Evolutionary conservation across 2,329 filamentous ascomycete genomes (phyloP), one percentile per base, ranked within the genome.

Genomic region (Epichloe scottii): DNA sequence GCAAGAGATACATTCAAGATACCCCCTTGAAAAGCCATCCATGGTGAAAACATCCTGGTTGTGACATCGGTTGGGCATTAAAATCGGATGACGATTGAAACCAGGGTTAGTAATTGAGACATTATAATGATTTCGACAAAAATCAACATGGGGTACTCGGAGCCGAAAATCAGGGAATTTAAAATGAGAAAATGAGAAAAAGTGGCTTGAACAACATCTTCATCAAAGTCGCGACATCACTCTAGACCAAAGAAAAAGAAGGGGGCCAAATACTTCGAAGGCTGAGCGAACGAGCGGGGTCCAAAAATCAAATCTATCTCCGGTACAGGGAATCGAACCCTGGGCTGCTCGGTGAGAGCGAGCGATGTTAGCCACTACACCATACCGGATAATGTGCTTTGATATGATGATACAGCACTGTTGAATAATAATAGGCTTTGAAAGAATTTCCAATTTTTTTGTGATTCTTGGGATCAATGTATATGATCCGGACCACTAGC

Each of bases 341-440:
- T 53, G 58, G 57, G 58, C 58, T 60, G 58, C 58, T 60, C 58
- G 57, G 58, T 57, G 54, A 57, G 56, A 59, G 54, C 62, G 62
- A 64, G 61, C 62, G 62, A 64, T 64, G 62, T 64, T 64, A 63
- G 62, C 62, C 62, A 64, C 62, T 64, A 64, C 62, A 64, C 62
- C 62, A 64, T 63, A 63, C 58, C 61, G 61, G 61, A 63, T 56
- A 3, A 30, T 4, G 0, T 11, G 1, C 30, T 0, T 11, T 10
- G 8, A 1, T 11, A 3, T 4, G 1, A 1, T 0, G 3, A 0
- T n/a, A 0, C 2, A 0, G 3, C 7, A 1, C 8, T 30, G 0
- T 30, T 11, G 0, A 10, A 26, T 26, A 3, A 3, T 26, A 26
- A 3, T 2, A 23, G 4, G 21, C 21, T 23, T 23, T 23, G n/a